These are phyloP conservation scores for Cyclotella kingstonii DNA, from an alignment of 108 stramenopile species.

Conservation along the genomic window DNA sequence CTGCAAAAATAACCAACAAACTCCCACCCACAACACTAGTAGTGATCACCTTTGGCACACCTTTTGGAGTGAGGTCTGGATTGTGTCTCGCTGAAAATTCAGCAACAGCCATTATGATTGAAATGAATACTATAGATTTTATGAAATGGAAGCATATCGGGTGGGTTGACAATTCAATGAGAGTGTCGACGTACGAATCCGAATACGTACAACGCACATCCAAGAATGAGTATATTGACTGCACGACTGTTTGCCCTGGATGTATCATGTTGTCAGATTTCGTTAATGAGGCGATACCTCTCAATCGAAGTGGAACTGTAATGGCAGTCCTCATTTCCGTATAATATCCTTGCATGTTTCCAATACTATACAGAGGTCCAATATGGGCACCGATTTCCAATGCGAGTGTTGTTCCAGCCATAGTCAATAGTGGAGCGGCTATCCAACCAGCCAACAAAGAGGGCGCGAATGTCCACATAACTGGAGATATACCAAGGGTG, in stretches of 20 bases:
- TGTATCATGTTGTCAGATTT: conserved; percentile 33
- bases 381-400: conserved; percentile 62
- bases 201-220: conserved; percentile 37
- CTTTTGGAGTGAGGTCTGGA: conserved; percentile 66
- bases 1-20: conserved; percentile 73
- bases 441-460: conserved; percentile 65
- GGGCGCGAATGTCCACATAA: conserved; percentile 64
- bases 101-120: conserved; percentile 64
- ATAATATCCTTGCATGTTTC: conserved; percentile 39
- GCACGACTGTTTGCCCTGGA: conserved; percentile 19
- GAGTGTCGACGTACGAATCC: conserved; percentile 40
- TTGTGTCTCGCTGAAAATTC: conserved; percentile 53
- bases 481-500: conserved; percentile 67
- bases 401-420: conserved; percentile 59
- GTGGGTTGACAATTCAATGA: conserved; percentile 72
- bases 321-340: conserved; percentile 46
- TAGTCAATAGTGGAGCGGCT: conserved; percentile 71
- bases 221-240: conserved; percentile 27
- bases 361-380: conserved; percentile 69
- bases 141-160: conserved; percentile 61
- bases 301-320: conserved; percentile 54
- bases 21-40: conserved; percentile 63
- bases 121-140: conserved; percentile 66
- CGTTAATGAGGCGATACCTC: conserved; percentile 26
- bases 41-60: conserved; percentile 76